Conservation (phyloP, 2,329 filamentous ascomycete genomes). For the Trichoderma koningii region DNA sequence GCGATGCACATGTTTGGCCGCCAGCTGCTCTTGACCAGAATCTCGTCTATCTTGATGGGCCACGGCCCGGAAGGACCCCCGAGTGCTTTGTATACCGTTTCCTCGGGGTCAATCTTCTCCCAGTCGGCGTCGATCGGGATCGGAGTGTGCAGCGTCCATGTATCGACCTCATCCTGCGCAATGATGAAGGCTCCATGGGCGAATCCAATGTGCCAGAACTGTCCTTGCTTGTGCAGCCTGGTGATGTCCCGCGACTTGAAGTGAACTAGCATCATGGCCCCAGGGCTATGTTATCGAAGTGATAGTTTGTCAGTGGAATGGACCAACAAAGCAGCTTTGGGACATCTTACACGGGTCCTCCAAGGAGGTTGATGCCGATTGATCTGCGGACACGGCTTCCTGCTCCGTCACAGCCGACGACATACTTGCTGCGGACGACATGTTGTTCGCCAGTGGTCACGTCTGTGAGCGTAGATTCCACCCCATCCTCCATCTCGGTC, state of each 20-base stretch:
- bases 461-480: slow-evolving; percentile 12
- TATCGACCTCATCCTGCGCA: slow-evolving; percentile 2
- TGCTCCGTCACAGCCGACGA: slow-evolving; percentile 19
- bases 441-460: slow-evolving; percentile 14
- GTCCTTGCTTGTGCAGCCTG: neutral
- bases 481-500: slow-evolving; percentile 6
- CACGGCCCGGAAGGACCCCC: neutral
- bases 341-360: slow-evolving; percentile 1
- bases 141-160: neutral
- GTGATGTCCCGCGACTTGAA: slow-evolving; percentile 16
- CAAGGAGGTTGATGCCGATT: slow-evolving; percentile 7
- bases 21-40: slow-evolving; percentile 32
- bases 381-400: slow-evolving; percentile 17
- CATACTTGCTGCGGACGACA: slow-evolving; percentile 5
- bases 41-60: slow-evolving; percentile 32
- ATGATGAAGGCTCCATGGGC: neutral
- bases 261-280: neutral
- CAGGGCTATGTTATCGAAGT: neutral
- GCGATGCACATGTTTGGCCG: slow-evolving; percentile 33
- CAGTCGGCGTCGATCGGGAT: slow-evolving; percentile 1
- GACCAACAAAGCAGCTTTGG: neutral
- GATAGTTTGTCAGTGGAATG: neutral
- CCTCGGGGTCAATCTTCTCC: slow-evolving; percentile 5
- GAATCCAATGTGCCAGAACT: slow-evolving; percentile 13
- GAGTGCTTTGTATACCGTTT: neutral